A percentile compares a stretch with the other conserved stretches of the same genome.
Evolutionary conservation across 1,139 yeast genomes (phyloP).

Genomic region (Saccharomyces hybrid): DNA sequence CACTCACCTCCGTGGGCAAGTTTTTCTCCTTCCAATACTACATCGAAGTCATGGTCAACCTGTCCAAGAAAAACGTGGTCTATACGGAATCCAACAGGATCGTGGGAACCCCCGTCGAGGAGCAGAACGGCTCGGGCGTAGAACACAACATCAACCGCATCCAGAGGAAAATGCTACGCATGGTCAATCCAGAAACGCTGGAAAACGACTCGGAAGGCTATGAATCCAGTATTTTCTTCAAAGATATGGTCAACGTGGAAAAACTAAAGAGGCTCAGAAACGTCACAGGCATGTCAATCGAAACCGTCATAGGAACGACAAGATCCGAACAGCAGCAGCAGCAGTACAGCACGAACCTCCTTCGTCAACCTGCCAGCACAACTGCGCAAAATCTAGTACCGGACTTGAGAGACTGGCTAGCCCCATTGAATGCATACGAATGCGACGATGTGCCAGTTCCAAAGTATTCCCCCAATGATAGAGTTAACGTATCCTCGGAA

Average conservation of each 20-base stretch:
- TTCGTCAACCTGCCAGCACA: not conserved
- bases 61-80: conserved; percentile 42
- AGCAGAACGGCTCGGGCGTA: not conserved
- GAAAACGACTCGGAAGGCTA: conserved; percentile 9
- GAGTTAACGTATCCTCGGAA: conserved; percentile 11
- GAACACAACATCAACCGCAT: conserved; percentile 12
- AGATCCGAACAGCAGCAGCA: conserved; percentile 33
- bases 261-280: conserved; percentile 64
- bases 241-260: conserved; percentile 70
- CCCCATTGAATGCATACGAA: conserved; percentile 9
- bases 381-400: conserved; percentile 1
- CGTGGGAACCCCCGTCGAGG: conserved; percentile 7
- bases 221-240: conserved; percentile 23
- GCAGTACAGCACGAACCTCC: not conserved
- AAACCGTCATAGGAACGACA: conserved; percentile 72
- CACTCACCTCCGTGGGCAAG: conserved; percentile 61
- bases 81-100: conserved; percentile 27
- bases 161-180: conserved; percentile 13
- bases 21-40: conserved; percentile 78
- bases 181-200: conserved; percentile 9
- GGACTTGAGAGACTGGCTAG: conserved; percentile 15
- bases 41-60: conserved; percentile 70
- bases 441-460: conserved; percentile 20
- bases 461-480: conserved; percentile 18
- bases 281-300: conserved; percentile 71